These are phyloP conservation scores for Thelonectria blattea DNA, from an alignment of 2,329 filamentous ascomycete species.

Conservation along the genomic window DNA sequence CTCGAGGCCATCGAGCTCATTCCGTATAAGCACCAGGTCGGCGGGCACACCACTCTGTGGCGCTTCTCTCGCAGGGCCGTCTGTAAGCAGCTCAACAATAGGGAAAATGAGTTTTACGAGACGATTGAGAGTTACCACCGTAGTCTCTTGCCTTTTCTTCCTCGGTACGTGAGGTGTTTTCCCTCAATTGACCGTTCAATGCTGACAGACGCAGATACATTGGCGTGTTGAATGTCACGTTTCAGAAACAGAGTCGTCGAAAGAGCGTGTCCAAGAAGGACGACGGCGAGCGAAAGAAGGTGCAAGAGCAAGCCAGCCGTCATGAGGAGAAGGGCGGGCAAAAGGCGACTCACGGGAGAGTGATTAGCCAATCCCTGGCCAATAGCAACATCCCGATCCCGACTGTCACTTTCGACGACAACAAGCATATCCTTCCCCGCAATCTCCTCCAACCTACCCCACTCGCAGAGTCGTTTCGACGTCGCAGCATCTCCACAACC, in stretches of 20 bases:
- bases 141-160: slow-evolving; percentile 87
- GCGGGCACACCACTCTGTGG: slow-evolving; percentile 95
- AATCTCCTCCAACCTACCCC: slow-evolving; percentile 74
- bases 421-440: slow-evolving; percentile 88
- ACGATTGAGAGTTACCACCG: slow-evolving; percentile 91
- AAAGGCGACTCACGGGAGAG: slow-evolving; percentile 41
- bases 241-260: slow-evolving; percentile 80
- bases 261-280: slow-evolving; percentile 62
- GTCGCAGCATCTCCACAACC: slow-evolving; percentile 42
- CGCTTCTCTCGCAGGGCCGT: slow-evolving; percentile 93
- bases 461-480: slow-evolving; percentile 41
- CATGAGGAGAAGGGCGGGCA: slow-evolving; percentile 28
- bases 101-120: slow-evolving; percentile 99
- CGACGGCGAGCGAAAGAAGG: slow-evolving; percentile 49
- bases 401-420: slow-evolving; percentile 92
- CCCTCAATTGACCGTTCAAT: background rate
- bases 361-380: slow-evolving; percentile 78
- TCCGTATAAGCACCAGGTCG: slow-evolving; percentile 96
- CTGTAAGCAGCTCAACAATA: slow-evolving; percentile 97
- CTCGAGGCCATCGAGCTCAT: slow-evolving; percentile 94
- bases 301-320: slow-evolving; percentile 39
- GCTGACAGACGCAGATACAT: slow-evolving; percentile 73
- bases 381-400: slow-evolving; percentile 71
- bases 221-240: slow-evolving; percentile 94
- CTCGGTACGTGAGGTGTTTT: slow-evolving; percentile 63